Base-by-base conservation (phyloP, 257 asterid species). In the Solanum chmielewskii region DNA sequence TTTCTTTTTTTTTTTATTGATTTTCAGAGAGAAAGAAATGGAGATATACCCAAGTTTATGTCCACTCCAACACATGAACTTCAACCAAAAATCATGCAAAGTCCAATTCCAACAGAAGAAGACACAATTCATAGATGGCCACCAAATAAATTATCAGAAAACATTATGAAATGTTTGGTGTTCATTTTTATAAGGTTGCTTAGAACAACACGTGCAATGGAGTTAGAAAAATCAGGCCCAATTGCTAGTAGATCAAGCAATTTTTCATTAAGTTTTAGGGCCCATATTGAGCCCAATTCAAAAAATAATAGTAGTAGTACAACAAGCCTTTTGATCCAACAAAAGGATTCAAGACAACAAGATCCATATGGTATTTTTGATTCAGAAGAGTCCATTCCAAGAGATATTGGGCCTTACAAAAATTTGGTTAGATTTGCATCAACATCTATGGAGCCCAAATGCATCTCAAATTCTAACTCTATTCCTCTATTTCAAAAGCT, bases 121-220 rank as follows among this genome's bases (percentile, higher is more conserved):
- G 98, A 97, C 29, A 91, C 75, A 90, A 90, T 93, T 29, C 93
- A 92, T n/a, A 90, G 91, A 86, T 95, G 93, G 95, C 25, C 95
- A 2, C 98, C 99, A 11, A 97, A 97, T 93, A 97, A 95, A 93
- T 73, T 97, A 49, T 95, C 99, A 0, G 99, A 97, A 91, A 96
- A 92, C 91, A 91, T 95, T 15, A 93, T 94, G 95, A 97, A 96
- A 92, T 95, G 98, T 80, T 87, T 97, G 89, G 39, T 93, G 25
- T 93, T 93, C 88, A 95, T 97, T 12, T 97, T 83, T 78, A 94
- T 95, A 59, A 92, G 99, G 56, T 91, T 96, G 9, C 94, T 96
- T 1, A 89, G 99, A 47, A 94, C 97, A 9, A 93, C 99, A 4
- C 88, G 95, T 84, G 94, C 91, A 23, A 94, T 96, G 94, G 99